phyloP scores from a whole-genome alignment of 2,329 filamentous ascomycete genomes.

The Sporothrix globosa region DNA sequence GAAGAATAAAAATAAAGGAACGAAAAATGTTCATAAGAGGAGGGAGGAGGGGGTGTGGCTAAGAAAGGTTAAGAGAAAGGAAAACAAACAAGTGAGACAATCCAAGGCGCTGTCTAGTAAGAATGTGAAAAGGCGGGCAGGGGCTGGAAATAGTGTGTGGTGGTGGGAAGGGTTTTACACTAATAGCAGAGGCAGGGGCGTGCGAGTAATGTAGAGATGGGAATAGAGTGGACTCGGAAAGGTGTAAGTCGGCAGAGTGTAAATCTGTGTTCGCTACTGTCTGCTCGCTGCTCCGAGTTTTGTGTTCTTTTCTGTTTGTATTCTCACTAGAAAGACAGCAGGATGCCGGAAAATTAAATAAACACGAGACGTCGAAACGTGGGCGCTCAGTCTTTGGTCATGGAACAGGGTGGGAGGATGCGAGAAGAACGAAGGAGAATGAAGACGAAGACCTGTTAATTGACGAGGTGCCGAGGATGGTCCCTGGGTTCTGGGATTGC shows the following conservation, averaged over 20 bases:
- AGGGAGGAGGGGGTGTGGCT: neutral
- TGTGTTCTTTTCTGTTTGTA: constrained; percentile 2
- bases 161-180: constrained; percentile 16
- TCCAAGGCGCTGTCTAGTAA: constrained; percentile 13
- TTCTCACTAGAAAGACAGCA: neutral
- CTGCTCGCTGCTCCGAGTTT: neutral
- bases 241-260: constrained; percentile 4
- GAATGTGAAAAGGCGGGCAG: constrained; percentile 24
- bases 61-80: neutral
- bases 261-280: constrained; percentile 10
- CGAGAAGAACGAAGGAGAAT: constrained; percentile 3
- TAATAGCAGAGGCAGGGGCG: constrained; percentile 14
- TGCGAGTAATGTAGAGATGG: constrained; percentile 1
- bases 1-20: constrained; percentile 4
- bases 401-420: constrained; percentile 2
- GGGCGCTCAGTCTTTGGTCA: constrained; percentile 1
- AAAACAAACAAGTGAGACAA: constrained; percentile 21
- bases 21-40: constrained; percentile 2
- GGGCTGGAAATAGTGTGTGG: constrained; percentile 26
- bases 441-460: neutral
- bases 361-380: constrained; percentile 5
- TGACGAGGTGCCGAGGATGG: neutral
- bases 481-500: constrained; percentile 13
- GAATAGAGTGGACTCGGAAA: neutral
- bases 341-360: constrained; percentile 10